Conservation (phyloP, 2,329 filamentous ascomycete genomes). For the Aspergillus neotritici region DNA sequence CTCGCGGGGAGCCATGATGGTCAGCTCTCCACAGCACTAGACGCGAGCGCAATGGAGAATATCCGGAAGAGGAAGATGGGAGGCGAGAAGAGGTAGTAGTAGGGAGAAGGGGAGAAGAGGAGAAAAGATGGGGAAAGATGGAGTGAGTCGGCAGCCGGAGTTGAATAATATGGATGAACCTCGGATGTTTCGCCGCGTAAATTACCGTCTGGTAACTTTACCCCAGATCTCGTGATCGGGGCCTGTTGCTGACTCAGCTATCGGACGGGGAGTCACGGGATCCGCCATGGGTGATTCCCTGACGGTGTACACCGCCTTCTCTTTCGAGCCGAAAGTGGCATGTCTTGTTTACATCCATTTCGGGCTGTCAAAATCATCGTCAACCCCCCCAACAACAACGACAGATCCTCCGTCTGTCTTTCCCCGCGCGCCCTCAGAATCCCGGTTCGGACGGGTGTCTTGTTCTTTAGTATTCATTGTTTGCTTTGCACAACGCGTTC, state of each 20-base stretch:
- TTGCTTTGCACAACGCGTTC: no score
- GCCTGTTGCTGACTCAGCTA: neutral
- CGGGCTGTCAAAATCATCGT: conserved; percentile 2
- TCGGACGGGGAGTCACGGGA: conserved; percentile 1
- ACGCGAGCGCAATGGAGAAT: neutral
- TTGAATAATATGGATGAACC: conserved; percentile 23
- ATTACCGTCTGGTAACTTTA: conserved; percentile 20
- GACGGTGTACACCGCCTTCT: conserved; percentile 25
- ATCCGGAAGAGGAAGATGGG: neutral
- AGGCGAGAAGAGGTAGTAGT: conserved; percentile 8
- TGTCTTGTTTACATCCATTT: conserved; percentile 35
- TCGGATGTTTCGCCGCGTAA: conserved; percentile 27
- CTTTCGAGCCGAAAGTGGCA: conserved; percentile 15
- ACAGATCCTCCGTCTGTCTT: no score
- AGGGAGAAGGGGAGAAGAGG: conserved; percentile 9
- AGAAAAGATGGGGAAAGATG: conserved; percentile 10
- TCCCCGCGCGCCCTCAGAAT: no score
- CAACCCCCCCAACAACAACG: no score
- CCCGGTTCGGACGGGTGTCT: no score
- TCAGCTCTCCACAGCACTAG: conserved; percentile 7
- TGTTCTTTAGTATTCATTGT: no score
- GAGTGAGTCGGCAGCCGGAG: conserved; percentile 20
- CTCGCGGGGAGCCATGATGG: conserved; percentile 86
- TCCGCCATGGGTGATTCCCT: conserved; percentile 19
- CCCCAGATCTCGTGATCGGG: conserved; percentile 30